Percentiles rank a stretch among this genome's conserved stretches.
Conservation (phyloP, 2,329 filamentous ascomycete species). For the Myriosclerotinia scirpicola region DNA sequence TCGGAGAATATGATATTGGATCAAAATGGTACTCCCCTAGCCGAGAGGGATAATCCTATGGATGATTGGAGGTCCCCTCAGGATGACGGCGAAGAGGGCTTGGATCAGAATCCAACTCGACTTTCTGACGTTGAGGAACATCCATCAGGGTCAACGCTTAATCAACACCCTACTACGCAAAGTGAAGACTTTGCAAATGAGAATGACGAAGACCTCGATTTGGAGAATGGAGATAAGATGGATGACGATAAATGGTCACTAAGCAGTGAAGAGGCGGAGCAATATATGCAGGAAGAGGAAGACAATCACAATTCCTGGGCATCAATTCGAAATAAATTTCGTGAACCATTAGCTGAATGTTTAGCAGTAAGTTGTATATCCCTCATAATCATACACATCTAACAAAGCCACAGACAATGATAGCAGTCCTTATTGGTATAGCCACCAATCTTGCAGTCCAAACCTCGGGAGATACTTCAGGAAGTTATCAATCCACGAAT, state of each 20-base stretch:
- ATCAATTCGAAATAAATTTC: slow-evolving; percentile 49
- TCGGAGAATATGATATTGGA: slow-evolving; percentile 9
- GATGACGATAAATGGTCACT: slow-evolving; percentile 21
- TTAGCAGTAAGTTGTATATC: slow-evolving; percentile 41
- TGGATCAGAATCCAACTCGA: slow-evolving; percentile 10
- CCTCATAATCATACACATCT: not conserved
- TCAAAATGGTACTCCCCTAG: slow-evolving; percentile 17
- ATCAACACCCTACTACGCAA: slow-evolving; percentile 3
- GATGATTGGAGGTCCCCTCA: slow-evolving; percentile 24
- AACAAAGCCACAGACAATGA: slow-evolving; percentile 23
- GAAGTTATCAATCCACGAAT: slow-evolving; percentile 47
- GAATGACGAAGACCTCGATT: slow-evolving; percentile 1
- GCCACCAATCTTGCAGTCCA: slow-evolving; percentile 48
- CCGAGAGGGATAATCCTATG: slow-evolving; percentile 26
- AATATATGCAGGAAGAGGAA: slow-evolving; percentile 24
- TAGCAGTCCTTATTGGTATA: slow-evolving; percentile 46
- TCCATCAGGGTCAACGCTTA: not conserved
- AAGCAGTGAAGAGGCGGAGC: slow-evolving; percentile 29
- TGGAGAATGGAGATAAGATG: slow-evolving; percentile 19
- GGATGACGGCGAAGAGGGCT: not conserved
- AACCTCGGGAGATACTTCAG: slow-evolving; percentile 34
- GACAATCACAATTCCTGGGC: slow-evolving; percentile 41
- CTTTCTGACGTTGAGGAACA: slow-evolving; percentile 18
- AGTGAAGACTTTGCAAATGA: slow-evolving; percentile 1
- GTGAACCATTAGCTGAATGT: slow-evolving; percentile 52